phyloP scores from a whole-genome alignment of 257 asterid genomes.

The Lycium barbarum region DNA sequence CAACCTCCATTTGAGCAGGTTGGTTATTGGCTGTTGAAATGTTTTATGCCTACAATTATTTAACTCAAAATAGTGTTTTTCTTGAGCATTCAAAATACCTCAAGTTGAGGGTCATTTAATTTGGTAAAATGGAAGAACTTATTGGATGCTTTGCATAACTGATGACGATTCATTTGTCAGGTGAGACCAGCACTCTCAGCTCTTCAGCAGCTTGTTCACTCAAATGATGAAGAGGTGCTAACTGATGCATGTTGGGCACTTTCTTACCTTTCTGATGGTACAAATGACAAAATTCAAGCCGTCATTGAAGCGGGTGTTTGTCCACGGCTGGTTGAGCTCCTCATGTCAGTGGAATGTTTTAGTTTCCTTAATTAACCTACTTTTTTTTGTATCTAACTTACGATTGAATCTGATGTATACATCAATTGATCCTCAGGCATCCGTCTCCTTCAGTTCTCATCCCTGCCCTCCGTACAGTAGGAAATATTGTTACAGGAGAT shows the following conservation, averaged over 20 bases:
- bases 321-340: slow-evolving; percentile 81
- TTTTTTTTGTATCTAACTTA: background rate
- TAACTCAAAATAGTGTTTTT: background rate
- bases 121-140: background rate
- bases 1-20: slow-evolving; percentile 98
- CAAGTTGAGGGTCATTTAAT: background rate
- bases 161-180: slow-evolving; percentile 45
- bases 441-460: slow-evolving; percentile 93
- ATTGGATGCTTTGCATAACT: slow-evolving; percentile 16
- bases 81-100: background rate
- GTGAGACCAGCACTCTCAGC: slow-evolving; percentile 89
- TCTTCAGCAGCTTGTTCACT: slow-evolving; percentile 73
- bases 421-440: slow-evolving; percentile 56
- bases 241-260: slow-evolving; percentile 99
- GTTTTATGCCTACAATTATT: background rate
- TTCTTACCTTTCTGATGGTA: slow-evolving; percentile 93
- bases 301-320: slow-evolving; percentile 92
- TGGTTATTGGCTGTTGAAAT: slow-evolving; percentile 21
- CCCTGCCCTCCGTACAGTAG: slow-evolving; percentile 95
- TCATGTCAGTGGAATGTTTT: slow-evolving; percentile 64
- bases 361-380: background rate
- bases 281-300: slow-evolving; percentile 93
- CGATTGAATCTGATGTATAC: slow-evolving; percentile 3
- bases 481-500: slow-evolving; percentile 95
- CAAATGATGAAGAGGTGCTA: slow-evolving; percentile 90